Percentiles rank a stretch among this genome's conserved stretches.
phyloP scores from a whole-genome alignment of 345 rosid genomes.

The Arabis hirsuta region DNA sequence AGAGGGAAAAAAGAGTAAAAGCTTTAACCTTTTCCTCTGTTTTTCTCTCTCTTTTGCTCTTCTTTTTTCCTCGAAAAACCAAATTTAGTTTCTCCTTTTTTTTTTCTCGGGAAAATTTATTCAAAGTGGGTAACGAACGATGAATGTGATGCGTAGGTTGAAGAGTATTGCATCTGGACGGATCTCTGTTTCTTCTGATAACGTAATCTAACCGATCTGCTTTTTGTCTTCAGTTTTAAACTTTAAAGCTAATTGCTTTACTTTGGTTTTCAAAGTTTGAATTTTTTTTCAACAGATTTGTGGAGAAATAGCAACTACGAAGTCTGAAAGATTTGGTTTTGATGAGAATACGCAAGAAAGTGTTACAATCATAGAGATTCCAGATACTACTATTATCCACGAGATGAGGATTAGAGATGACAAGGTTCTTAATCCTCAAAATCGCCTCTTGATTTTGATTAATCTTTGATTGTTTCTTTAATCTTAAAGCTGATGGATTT shows the following conservation, averaged over 20 bases:
- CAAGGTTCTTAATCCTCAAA: background rate
- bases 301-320: constrained; percentile 2
- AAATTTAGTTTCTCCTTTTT: background rate
- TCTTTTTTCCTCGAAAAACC: constrained; percentile 8
- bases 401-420: constrained; percentile 5
- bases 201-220: constrained; percentile 39
- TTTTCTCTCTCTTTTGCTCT: background rate
- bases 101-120: background rate
- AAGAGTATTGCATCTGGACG: constrained; percentile 95
- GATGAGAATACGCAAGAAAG: background rate
- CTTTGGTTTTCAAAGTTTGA: background rate
- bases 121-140: constrained; percentile 36
- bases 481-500: background rate
- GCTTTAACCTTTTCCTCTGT: constrained; percentile 35
- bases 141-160: constrained; percentile 90
- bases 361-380: background rate
- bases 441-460: background rate
- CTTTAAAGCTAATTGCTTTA: background rate
- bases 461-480: background rate
- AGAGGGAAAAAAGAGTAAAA: constrained; percentile 37
- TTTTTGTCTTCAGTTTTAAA: background rate
- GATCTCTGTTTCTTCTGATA: constrained; percentile 74
- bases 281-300: background rate
- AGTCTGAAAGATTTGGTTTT: background rate
- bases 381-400: background rate